Evolutionary conservation across 441 rosid species (phyloP), one percentile per base, ranked within the genome.

Genomic region (Raphanus hybrid): DNA sequence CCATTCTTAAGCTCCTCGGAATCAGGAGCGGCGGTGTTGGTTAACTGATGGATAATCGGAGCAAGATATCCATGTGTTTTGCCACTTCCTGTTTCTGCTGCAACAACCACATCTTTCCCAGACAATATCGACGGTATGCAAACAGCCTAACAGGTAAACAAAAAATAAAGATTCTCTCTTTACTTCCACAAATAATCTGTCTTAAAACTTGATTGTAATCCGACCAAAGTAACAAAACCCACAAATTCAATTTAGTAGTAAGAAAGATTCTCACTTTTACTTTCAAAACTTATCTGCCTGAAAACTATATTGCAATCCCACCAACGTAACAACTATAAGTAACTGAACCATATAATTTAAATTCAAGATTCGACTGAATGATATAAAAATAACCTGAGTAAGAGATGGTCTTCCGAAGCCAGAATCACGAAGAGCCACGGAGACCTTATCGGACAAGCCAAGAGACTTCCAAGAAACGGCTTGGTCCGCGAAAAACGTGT

Each of bases 1-100:
- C 18, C 37, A 58, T 7, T 62, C 4, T 39, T 15, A 64, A 48
- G 50, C 54, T 48, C 81, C 55, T 39, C 81, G 8, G 68, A 57
- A 78, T 64, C 77, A 72, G 64, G 75, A 37, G 20, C 4, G 54
- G 5, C 52, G 0, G 60, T 75, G 58, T 34, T 27, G 16, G 79
- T 81, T 32, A 94, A 78, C 74, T 83, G 87, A 73, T 93, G 81
- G 32, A 95, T 84, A 41, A 95, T 77, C 32, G 99, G 98, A 73
- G 87, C 86, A 35, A 91, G 84, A 84, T 92, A 91, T 52, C 97
- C 77, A 78, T 90, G 93, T 45, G 98, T 91, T 83, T 94, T 94
- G 64, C 99, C 98, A 64, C 99, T 92, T 9, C 99, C 99, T 0
- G 99, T 94, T 78, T 95, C 99, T 7, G 98, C 98, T 7, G 99